phyloP scores from a whole-genome alignment of 208 protist genomes.

The Trypanosoma lewisi region DNA sequence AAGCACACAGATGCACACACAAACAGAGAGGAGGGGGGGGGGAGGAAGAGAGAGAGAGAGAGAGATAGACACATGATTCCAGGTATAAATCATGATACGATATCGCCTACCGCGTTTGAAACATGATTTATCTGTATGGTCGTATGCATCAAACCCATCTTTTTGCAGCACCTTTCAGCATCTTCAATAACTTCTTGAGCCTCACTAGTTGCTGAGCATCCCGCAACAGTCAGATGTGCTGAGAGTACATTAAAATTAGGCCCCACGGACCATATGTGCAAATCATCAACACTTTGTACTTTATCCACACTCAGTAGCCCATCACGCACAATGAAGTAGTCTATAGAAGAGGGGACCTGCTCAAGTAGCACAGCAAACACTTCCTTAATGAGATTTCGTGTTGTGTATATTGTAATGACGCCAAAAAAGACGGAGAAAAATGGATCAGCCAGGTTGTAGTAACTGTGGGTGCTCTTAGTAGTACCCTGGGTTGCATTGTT shows the following conservation, averaged over 20 bases:
- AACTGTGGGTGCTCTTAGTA: slow-evolving; percentile 11
- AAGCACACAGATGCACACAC: neutral
- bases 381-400: slow-evolving; percentile 27
- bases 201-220: neutral
- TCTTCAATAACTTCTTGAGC: slow-evolving; percentile 25
- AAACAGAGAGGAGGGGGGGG: neutral
- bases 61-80: neutral
- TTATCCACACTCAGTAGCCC: slow-evolving; percentile 23
- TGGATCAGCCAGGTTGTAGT: slow-evolving; percentile 56
- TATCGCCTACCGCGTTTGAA: neutral
- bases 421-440: slow-evolving; percentile 45
- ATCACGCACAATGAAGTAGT: slow-evolving; percentile 12
- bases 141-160: slow-evolving; percentile 35
- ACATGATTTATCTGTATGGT: slow-evolving; percentile 45
- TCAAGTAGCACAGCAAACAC: slow-evolving; percentile 44
- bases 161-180: slow-evolving; percentile 17
- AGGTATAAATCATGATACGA: neutral
- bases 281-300: slow-evolving; percentile 39
- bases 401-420: slow-evolving; percentile 43
- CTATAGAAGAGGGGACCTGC: slow-evolving; percentile 27
- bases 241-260: slow-evolving; percentile 27
- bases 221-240: slow-evolving; percentile 31
- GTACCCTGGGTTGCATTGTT: slow-evolving; percentile 7
- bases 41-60: neutral
- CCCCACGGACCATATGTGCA: slow-evolving; percentile 55